Base-by-base conservation (phyloP, 352 stramenopile species). In the Pythium grandisporangium region DNA sequence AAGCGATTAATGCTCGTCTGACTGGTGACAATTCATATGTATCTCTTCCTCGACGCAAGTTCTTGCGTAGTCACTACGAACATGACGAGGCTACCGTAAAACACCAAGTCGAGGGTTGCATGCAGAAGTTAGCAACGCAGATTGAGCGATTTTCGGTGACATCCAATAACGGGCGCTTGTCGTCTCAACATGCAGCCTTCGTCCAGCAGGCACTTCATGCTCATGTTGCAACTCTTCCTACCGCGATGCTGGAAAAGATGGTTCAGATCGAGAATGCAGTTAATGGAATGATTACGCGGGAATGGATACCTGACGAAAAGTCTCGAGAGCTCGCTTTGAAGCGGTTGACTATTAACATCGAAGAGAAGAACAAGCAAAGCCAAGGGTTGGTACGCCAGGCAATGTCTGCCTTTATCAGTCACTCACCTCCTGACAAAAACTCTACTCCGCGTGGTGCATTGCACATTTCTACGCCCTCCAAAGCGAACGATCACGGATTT, bases 241-340 rank as follows among this genome's bases (percentile, higher is more conserved):
- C 63, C 0, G 56, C 73, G 1, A 67, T 85, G 0, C 63, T 85
- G 30, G 48, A 67, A 33, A 60, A 51, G 20, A 88, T 88, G 70
- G 41, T 84, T 19, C 48, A 65, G 1, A 64, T 63, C 20, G 74
- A 88, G 43, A 62, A 61, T 21, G 17, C 27, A 4, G 67, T 70
- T 8, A 84, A 75, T 25, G 11, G 23, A 5, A 24, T 71, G 17
- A 83, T 88, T 29, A 56, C 61, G 34, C 64, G 49, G 7, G 56
- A 85, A 42, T 88, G 74, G 74, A 44, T 67, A 10, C 67, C 70
- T 11, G 57, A 69, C 51, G 70, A 88, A 46, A 67, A 65, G 32
- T 58, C 58, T 16, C 58, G 67, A 1, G 62, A 70, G 21, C 30
- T 75, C 23, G 64, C 67, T 16, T 37, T 84, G 25, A 60, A 80